Base-by-base conservation (phyloP, 108 stramenopile species). In the Nitzschia sp. region DNA sequence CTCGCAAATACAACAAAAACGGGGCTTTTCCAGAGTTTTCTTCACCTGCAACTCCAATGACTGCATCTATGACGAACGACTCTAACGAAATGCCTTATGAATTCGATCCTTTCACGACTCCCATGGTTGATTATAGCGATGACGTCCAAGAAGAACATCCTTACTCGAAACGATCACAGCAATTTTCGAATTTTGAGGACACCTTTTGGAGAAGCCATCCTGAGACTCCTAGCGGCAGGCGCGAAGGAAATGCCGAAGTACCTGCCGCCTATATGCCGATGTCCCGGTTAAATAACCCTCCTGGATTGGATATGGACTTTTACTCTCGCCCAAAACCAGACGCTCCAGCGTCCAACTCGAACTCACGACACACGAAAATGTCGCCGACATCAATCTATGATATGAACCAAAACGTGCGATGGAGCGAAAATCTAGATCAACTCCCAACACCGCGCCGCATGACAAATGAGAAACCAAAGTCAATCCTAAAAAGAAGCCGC, bases 311-410 rank as follows among this genome's bases (percentile, higher is more conserved):
- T 25, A 61, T 61, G 60, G 36, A 5, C 23, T 57, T 15, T 27
- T 33, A 57, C 28, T 3, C 56, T 13, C 56, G 6, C 3, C 6
- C 5, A 16, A 29, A 57, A 57, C 56, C 28, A 5, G 56, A 57
- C 56, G 31, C 31, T 29, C 56, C 56, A 33, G 56, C 25, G 5
- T 21, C 28, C 3, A 27, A 2, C 36, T 25, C 29, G 23, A 16
- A 17, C 4, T 2, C 33, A 4, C 21, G 9, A 29, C 29, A 19
- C 8, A n/a, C 41, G 1, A 68, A 75, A 26, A 41, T 44, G 1
- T 75, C 73, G 23, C 73, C 73, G 11, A 68, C 73, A 44, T 75
- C 73, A 15, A 66, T 75, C 2, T 55, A 46, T 36, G 59, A 75
- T 35, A 3, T 61, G 1, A 32, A 53, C 33, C 15, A 44, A 22